phyloP scores from a whole-genome alignment of 495 filamentous ascomycete genomes.

The Parathielavia hyrcaniae region DNA sequence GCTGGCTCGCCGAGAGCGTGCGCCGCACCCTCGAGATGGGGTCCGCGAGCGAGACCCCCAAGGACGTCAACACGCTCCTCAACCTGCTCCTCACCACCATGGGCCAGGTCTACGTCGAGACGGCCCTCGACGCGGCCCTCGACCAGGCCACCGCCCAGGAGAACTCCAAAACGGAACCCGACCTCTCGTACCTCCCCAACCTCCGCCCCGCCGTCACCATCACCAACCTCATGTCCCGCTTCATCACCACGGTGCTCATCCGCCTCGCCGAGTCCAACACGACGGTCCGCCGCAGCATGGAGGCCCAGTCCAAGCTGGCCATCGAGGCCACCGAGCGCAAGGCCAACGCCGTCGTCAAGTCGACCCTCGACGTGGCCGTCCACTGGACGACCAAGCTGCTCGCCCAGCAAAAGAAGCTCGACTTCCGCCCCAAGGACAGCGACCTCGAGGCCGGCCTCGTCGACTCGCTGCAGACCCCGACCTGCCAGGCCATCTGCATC shows the following conservation, averaged over 20 bases:
- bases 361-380: conserved; percentile 74
- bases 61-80: conserved; percentile 83
- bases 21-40: conserved; percentile 87
- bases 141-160: conserved; percentile 72
- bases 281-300: conserved; percentile 83
- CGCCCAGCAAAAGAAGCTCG: conserved; percentile 75
- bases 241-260: conserved; percentile 84
- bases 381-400: conserved; percentile 73
- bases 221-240: conserved; percentile 85
- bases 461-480: conserved; percentile 78
- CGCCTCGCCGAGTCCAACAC: conserved; percentile 82
- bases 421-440: conserved; percentile 86
- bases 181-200: conserved; percentile 72
- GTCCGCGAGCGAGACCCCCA: conserved; percentile 79
- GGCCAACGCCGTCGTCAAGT: conserved; percentile 77
- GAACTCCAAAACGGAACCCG: conserved; percentile 72
- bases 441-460: conserved; percentile 60
- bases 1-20: conserved; percentile 94
- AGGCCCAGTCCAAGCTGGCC: conserved; percentile 67
- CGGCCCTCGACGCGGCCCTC: conserved; percentile 78
- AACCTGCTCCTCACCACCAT: conserved; percentile 80
- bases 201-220: conserved; percentile 79
- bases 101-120: conserved; percentile 92
- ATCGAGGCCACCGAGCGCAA: conserved; percentile 81
- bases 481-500: conserved; percentile 67